Conservation (phyloP, 371 early-diverging fungal species). For the Mucor racemosus region DNA sequence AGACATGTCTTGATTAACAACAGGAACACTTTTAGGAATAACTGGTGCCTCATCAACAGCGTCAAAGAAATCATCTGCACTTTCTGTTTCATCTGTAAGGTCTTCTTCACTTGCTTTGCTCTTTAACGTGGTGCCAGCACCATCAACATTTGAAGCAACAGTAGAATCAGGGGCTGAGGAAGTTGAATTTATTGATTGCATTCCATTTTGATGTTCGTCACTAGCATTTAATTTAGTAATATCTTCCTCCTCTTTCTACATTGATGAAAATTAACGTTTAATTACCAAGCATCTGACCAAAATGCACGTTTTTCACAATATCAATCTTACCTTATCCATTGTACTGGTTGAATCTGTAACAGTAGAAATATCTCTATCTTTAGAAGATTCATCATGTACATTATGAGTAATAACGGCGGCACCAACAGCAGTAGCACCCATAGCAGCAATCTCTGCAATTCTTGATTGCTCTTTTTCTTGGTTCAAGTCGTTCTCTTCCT, state of each 20-base stretch:
- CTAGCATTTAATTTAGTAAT: background rate
- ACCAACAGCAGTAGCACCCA: background rate
- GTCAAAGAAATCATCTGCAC: slow-evolving; percentile 28
- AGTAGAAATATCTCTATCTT: background rate
- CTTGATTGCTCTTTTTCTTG: background rate
- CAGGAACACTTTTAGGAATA: background rate
- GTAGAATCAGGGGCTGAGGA: background rate
- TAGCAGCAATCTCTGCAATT: slow-evolving; percentile 3
- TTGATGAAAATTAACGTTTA: background rate
- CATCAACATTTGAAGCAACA: background rate
- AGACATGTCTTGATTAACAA: no score
- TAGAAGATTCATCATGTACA: background rate
- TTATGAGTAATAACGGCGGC: background rate
- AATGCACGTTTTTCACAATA: background rate
- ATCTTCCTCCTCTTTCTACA: background rate
- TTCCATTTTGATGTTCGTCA: background rate
- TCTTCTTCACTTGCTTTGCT: slow-evolving; percentile 4
- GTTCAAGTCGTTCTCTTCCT: background rate
- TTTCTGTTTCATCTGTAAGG: slow-evolving; percentile 15
- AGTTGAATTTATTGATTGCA: background rate
- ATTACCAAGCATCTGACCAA: background rate
- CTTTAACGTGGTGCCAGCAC: background rate
- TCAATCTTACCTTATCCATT: background rate
- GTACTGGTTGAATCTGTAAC: background rate
- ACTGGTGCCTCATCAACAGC: slow-evolving; percentile 16